phyloP scores from a whole-genome alignment of 345 rosid genomes.

The Fremontodendron californicum region DNA sequence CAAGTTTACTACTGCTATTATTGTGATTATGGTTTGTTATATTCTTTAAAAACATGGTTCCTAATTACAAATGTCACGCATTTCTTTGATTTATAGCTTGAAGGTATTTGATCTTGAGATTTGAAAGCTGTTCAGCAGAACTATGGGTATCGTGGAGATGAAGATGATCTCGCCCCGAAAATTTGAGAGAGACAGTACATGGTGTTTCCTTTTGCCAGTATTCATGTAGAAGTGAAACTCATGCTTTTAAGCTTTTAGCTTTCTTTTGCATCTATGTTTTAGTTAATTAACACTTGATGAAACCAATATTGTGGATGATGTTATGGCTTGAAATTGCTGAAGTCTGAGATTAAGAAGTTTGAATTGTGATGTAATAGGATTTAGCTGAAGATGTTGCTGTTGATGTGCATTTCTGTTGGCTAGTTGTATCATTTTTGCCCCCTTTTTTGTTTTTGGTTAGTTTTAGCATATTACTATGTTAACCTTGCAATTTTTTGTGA shows the following conservation, averaged over 20 bases:
- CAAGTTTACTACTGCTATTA: neutral
- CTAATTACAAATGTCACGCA: neutral
- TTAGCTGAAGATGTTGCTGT: neutral
- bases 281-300: neutral
- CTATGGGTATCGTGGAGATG: neutral
- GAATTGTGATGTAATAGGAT: slow-evolving; percentile 3
- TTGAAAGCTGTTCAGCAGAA: slow-evolving; percentile 3
- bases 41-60: neutral
- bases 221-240: slow-evolving; percentile 5
- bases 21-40: neutral
- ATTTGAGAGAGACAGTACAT: neutral
- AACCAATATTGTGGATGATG: neutral
- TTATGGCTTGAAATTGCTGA: neutral
- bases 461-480: neutral
- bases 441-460: neutral
- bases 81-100: neutral
- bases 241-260: neutral
- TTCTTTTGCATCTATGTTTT: neutral
- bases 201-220: neutral
- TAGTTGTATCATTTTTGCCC: neutral
- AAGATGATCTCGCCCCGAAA: neutral
- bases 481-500: neutral
- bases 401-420: neutral
- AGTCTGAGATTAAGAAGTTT: too few relatives aligned
- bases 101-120: neutral